Base-by-base conservation (phyloP, 2,329 filamentous ascomycete species). In the Capronia americana region DNA sequence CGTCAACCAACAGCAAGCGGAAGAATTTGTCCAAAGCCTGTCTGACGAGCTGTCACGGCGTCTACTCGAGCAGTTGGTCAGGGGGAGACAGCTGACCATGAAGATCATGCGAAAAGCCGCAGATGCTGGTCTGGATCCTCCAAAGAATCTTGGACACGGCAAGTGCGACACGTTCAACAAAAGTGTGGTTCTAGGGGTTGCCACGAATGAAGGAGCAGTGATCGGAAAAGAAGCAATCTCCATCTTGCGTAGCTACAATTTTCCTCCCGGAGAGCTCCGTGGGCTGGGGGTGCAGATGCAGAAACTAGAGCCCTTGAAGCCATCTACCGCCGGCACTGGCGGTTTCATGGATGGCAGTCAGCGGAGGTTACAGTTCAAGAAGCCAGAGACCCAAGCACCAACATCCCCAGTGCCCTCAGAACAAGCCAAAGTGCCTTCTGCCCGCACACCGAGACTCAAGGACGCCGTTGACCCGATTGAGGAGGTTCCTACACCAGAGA, bases 141-240 rank as follows among this genome's bases (percentile, higher is more conserved):
- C 90, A 0, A 99, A 99, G 75, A 93, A 97, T 78, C 84, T 99
- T 0, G 95, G 95, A 0, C 95, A 98, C 78, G 95, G 95, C 1
- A 94, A 93, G 78, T 99, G 95, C 74, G 95, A 99, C 75, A 91
- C 88, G 0, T 96, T 93, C 81, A 98, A 92, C 81, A 98, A 96
- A 77, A 96, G 92, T 72, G 78, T 90, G 8, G 77, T 88, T 1
- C 89, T 99, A 67, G 93, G 94, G 0, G 87, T 97, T 17, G 88
- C 93, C 3, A 98, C 94, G 0, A 90, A 96, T 75, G 85, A 88
- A 59, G 85, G 86, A 30, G 87, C 90, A 30, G 77, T 86, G 1
- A 85, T 98, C 46, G 88, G 88, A 0, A 93, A 90, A 74, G 93
- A 98, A 77, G 91, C 93, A 0, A 83, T 97, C n/a, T 89, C 90